Base-by-base conservation (phyloP, 2,329 filamentous ascomycete genomes). In the Penicillium palitans region DNA sequence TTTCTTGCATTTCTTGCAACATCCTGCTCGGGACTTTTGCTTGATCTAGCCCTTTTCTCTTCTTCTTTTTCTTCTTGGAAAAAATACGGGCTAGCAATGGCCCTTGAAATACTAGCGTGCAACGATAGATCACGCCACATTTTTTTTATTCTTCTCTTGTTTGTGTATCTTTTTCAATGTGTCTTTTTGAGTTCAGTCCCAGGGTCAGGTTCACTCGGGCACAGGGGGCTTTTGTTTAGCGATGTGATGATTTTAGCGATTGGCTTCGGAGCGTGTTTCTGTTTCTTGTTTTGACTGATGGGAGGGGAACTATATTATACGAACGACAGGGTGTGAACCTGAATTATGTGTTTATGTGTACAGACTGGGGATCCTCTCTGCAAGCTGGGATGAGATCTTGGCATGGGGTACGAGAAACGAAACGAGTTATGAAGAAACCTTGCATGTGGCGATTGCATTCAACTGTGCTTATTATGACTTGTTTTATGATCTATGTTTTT, bases 121-220 rank as follows among this genome's bases (percentile, higher is more conserved):
- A 54, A 56, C 47, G 49, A 59, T 61, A 63, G 61, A 63, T 53
- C 62, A 60, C 61, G 59, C 57, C 57, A 37, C 57, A 52, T 41
- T 39, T 52, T 48, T 48, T 51, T 48, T 52, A 53, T 49, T 53
- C 24, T 52, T 29, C 45, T 42, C 39, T 49, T 55, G n/a, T 47
- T 42, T 56, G 2, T 53, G 52, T 52, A 52, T 56, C 37, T 39
- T 53, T 57, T 57, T 47, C 39, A 25, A 27, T 45, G 6, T 31
- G 54, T 51, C 27, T 51, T 46, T n/a, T 52, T 27, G 24, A 39
- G 19, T 31, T 54, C 27, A 52, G 25, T 50, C 57, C 13, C 25
- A 50, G 46, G 40, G 31, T 52, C 42, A 53, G 42, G 48, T 41
- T 53, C 42, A 45, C 21, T 55, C 45, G 29, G 48, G 24, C 45